These are phyloP conservation scores for Pyrrhoderma lamaoense DNA, from an alignment of 1,284 basidiomycete species.

Conservation along the genomic window DNA sequence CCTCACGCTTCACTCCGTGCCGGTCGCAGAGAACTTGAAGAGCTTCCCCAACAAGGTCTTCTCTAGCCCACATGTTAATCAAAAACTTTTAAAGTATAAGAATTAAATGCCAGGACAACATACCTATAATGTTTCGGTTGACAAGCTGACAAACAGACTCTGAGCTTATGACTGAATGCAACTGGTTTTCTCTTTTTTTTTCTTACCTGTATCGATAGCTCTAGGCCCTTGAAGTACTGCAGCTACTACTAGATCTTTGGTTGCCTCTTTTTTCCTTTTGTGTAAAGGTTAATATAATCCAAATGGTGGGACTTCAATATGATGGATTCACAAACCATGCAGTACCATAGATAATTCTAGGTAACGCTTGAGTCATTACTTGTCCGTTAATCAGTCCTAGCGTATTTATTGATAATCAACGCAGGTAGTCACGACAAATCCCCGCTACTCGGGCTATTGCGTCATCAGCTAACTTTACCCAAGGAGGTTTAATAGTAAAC, in stretches of 20 bases:
- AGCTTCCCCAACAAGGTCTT: constrained; percentile 72
- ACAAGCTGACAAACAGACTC: constrained; percentile 42
- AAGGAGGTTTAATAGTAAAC: too few relatives aligned
- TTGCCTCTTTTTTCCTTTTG: constrained; percentile 65
- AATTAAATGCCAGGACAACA: constrained; percentile 11
- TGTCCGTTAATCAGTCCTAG: too few relatives aligned
- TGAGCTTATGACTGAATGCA: neutral
- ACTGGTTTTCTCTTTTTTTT: neutral
- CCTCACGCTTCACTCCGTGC: constrained; percentile 51
- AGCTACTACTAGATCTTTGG: constrained; percentile 56
- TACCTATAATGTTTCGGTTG: constrained; percentile 74
- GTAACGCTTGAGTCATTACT: constrained; percentile 19
- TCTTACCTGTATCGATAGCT: constrained; percentile 69
- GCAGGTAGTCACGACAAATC: too few relatives aligned
- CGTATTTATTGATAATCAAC: too few relatives aligned
- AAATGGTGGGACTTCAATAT: constrained; percentile 2
- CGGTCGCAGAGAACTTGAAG: constrained; percentile 44
- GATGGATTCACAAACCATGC: constrained; percentile 42
- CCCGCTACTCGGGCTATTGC: too few relatives aligned
- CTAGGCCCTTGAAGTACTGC: constrained; percentile 71
- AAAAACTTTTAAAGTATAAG: neutral
- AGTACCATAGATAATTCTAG: constrained; percentile 60
- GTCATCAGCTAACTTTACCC: too few relatives aligned
- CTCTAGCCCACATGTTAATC: constrained; percentile 46
- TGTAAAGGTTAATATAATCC: neutral